phyloP scores from a whole-genome alignment of 805 yeast species.

The Wickerhamomyces ciferrii region DNA sequence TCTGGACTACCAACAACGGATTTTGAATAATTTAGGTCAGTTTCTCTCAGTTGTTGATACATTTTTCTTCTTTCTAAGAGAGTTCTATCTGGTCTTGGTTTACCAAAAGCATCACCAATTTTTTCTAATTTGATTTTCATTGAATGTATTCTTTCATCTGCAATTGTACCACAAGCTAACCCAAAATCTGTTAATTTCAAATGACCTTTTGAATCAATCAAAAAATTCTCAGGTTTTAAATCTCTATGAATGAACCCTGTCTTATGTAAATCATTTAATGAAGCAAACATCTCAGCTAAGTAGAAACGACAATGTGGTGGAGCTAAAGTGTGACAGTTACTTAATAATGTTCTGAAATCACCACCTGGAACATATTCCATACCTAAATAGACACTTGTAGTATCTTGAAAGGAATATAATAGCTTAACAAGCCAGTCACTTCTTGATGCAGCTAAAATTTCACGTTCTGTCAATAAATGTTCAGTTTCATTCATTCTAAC shows the following conservation, averaged over 20 bases:
- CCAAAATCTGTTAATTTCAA: slow-evolving; percentile 96
- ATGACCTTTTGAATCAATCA: slow-evolving; percentile 87
- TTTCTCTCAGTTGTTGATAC: slow-evolving; percentile 71
- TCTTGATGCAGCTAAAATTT: slow-evolving; percentile 91
- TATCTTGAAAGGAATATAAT: slow-evolving; percentile 91
- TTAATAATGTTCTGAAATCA: slow-evolving; percentile 89
- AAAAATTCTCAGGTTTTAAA: slow-evolving; percentile 89
- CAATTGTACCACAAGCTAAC: slow-evolving; percentile 92
- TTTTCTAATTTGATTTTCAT: slow-evolving; percentile 68
- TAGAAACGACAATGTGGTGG: slow-evolving; percentile 96
- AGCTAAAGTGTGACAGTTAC: slow-evolving; percentile 86
- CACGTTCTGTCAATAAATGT: slow-evolving; percentile 94
- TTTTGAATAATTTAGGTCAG: slow-evolving; percentile 81
- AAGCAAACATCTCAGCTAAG: slow-evolving; percentile 92
- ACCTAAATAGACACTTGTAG: slow-evolving; percentile 84
- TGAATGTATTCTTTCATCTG: slow-evolving; percentile 88
- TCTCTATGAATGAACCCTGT: slow-evolving; percentile 97
- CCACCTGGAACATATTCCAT: slow-evolving; percentile 99
- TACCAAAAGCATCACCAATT: slow-evolving; percentile 71
- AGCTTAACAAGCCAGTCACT: slow-evolving; percentile 95
- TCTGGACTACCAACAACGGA: slow-evolving; percentile 98
- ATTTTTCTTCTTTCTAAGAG: slow-evolving; percentile 83
- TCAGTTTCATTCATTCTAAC: slow-evolving; percentile 91
- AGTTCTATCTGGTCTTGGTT: slow-evolving; percentile 54
- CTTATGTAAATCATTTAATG: slow-evolving; percentile 90